Evolutionary conservation across 176 grass and related monocot species (phyloP).

Genomic region (Aegilops sharonensis): DNA sequence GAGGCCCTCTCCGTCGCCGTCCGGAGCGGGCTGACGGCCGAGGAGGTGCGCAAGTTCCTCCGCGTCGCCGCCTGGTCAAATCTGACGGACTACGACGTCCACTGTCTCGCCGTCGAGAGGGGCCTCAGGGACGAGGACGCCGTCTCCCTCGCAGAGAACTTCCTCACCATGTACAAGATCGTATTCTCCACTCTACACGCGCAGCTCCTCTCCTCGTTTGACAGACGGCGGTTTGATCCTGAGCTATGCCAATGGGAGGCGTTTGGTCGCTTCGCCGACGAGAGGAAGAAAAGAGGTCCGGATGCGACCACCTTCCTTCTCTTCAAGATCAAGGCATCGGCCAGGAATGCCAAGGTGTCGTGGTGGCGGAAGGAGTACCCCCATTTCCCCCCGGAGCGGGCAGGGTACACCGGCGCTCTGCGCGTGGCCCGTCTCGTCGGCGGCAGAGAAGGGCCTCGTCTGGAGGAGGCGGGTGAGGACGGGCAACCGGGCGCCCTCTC

Average conservation of each 20-base stretch:
- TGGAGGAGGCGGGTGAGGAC: slow-evolving; percentile 5
- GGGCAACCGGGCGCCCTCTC: slow-evolving; percentile 7
- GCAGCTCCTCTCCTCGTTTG: background rate
- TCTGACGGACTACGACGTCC: background rate
- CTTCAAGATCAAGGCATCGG: slow-evolving; percentile 11
- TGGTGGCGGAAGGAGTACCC: background rate
- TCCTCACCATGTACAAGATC: background rate
- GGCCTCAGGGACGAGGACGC: background rate
- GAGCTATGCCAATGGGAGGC: background rate
- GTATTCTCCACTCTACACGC: background rate
- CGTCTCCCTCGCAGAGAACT: background rate
- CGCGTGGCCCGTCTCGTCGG: background rate
- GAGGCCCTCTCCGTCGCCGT: background rate
- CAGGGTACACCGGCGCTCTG: background rate
- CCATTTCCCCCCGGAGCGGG: background rate
- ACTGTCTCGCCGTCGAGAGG: background rate
- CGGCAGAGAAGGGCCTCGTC: background rate
- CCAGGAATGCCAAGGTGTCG: background rate
- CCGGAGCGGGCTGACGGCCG: background rate
- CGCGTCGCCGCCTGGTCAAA: background rate
- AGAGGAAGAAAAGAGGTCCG: background rate
- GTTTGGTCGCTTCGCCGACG: background rate
- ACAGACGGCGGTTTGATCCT: background rate
- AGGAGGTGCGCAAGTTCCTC: background rate
- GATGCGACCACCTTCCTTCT: background rate